phyloP scores from a whole-genome alignment of 2,329 filamentous ascomycete species.

The Geoglossum cookeanum region DNA sequence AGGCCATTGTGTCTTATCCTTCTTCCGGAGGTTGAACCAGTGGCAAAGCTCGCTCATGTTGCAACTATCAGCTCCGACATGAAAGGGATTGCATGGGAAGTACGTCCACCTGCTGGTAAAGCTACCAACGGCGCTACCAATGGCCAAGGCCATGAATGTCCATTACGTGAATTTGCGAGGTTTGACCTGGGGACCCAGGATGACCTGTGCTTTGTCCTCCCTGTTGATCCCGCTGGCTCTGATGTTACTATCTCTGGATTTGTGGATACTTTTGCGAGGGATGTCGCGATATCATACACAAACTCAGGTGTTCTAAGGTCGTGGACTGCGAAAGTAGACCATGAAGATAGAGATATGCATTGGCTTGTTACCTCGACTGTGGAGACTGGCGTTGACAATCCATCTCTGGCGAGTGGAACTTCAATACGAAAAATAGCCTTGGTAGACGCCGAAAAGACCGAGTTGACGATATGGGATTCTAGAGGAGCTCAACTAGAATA shows the following conservation, averaged over 20 bases:
- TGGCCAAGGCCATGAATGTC: slow-evolving; percentile 17
- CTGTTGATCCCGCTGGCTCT: slow-evolving; percentile 72
- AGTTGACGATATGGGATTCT: slow-evolving; percentile 81
- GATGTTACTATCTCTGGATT: slow-evolving; percentile 54
- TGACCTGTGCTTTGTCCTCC: slow-evolving; percentile 42
- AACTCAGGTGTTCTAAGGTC: slow-evolving; percentile 55
- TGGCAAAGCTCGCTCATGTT: slow-evolving; percentile 37
- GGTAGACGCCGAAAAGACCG: slow-evolving; percentile 52
- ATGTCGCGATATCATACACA: slow-evolving; percentile 74
- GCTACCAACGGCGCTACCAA: slow-evolving; percentile 14
- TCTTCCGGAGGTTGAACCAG: slow-evolving; percentile 44
- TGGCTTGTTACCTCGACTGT: slow-evolving; percentile 71
- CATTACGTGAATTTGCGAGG: slow-evolving; percentile 41
- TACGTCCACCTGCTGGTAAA: slow-evolving; percentile 35
- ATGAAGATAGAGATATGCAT: slow-evolving; percentile 40
- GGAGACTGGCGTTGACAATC: slow-evolving; percentile 54
- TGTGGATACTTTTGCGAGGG: slow-evolving; percentile 67
- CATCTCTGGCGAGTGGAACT: slow-evolving; percentile 65
- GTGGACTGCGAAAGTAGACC: slow-evolving; percentile 63
- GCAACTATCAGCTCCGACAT: slow-evolving; percentile 68
- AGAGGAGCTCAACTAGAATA: slow-evolving; percentile 66
- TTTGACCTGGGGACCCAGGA: slow-evolving; percentile 44
- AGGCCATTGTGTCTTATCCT: slow-evolving; percentile 66
- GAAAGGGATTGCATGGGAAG: slow-evolving; percentile 65
- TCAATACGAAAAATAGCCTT: slow-evolving; percentile 74